These are phyloP conservation scores for Geotrichum bryndzae DNA, from an alignment of 1,139 yeast species.

Conservation along the genomic window DNA sequence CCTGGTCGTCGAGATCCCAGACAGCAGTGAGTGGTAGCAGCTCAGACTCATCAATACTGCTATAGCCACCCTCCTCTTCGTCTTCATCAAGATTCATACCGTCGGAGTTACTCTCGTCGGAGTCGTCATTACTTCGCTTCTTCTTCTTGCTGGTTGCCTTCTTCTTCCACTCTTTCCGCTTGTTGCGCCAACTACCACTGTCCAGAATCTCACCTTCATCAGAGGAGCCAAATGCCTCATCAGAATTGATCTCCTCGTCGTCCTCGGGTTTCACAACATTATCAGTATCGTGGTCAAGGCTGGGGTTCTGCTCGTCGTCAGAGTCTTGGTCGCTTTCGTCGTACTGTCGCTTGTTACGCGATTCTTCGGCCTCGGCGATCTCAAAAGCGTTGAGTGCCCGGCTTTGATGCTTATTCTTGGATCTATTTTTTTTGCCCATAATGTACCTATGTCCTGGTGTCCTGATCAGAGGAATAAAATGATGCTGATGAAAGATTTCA, in stretches of 20 bases:
- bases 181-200: slow-evolving; percentile 22
- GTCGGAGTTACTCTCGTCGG: slow-evolving; percentile 4
- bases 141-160: slow-evolving; percentile 17
- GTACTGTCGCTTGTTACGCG: slow-evolving; percentile 15
- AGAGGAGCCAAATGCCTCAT: slow-evolving; percentile 37
- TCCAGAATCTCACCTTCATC: slow-evolving; percentile 29
- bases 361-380: slow-evolving; percentile 36
- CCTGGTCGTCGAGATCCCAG: slow-evolving; percentile 74
- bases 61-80: slow-evolving; percentile 37
- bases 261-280: slow-evolving; percentile 38
- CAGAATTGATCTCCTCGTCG: slow-evolving; percentile 43
- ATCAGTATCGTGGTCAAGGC: slow-evolving; percentile 31
- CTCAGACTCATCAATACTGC: slow-evolving; percentile 63
- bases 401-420: slow-evolving; percentile 18
- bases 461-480: background rate
- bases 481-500: background rate
- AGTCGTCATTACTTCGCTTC: slow-evolving; percentile 16
- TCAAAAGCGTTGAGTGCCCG: slow-evolving; percentile 45
- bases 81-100: slow-evolving; percentile 27
- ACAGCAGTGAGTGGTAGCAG: slow-evolving; percentile 74
- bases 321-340: slow-evolving; percentile 26
- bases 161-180: slow-evolving; percentile 20
- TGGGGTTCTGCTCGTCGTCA: slow-evolving; percentile 33
- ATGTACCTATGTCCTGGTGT: background rate
- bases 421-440: slow-evolving; percentile 13